phyloP scores from a whole-genome alignment of 768 basidiomycete genomes.

The Amanita rubescens region DNA sequence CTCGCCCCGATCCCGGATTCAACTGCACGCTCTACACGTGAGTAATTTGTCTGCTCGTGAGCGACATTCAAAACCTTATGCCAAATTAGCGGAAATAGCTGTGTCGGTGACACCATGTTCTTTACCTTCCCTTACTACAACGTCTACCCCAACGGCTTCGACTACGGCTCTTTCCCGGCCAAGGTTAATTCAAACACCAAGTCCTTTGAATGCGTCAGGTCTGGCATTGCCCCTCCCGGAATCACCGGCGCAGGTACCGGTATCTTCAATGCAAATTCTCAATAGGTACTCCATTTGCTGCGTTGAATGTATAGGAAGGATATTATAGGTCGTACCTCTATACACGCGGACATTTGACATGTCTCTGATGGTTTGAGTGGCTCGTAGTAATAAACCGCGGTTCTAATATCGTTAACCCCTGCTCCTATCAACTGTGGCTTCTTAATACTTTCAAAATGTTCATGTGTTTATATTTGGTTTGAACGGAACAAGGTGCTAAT shows the following conservation, averaged over 20 bases:
- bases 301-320: background rate
- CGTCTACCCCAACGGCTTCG: background rate
- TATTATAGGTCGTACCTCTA: background rate
- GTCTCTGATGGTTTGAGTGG: background rate
- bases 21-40: conserved; percentile 2
- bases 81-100: background rate
- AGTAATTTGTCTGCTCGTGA: background rate
- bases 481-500: no score
- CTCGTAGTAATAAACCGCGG: background rate
- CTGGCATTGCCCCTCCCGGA: background rate
- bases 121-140: conserved; percentile 1
- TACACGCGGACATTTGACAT: background rate
- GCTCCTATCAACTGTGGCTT: background rate
- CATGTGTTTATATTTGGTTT: no score
- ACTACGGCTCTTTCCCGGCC: background rate
- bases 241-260: background rate
- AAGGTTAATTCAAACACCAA: background rate
- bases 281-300: background rate
- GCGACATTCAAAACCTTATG: background rate
- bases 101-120: background rate
- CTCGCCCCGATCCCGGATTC: conserved; percentile 3
- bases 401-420: background rate
- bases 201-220: background rate
- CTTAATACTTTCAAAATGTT: conserved; percentile 10
- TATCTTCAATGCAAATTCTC: background rate